A percentile compares a stretch with the other conserved stretches of the same genome.
phyloP scores from a whole-genome alignment of 1,284 basidiomycete species.

The Schizophyllum commune region DNA sequence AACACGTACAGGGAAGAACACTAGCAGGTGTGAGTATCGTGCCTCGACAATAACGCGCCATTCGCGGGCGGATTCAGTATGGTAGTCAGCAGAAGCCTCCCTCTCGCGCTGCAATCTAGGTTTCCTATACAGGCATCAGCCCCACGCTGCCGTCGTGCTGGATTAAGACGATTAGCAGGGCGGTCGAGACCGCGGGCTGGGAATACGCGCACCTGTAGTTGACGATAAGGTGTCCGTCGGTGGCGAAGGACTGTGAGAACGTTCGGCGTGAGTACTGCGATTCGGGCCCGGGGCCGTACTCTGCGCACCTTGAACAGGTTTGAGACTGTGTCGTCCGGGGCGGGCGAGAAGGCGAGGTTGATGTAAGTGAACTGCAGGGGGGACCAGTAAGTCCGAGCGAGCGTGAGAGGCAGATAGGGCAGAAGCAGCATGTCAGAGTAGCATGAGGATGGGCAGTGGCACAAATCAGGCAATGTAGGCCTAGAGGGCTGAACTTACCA shows the following conservation, averaged over 20 bases:
- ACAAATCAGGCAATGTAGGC: neutral
- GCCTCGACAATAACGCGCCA: no score
- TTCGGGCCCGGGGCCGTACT: neutral
- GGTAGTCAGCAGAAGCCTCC: no score
- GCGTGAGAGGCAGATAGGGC: neutral
- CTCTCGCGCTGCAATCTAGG: no score
- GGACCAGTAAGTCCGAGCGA: neutral
- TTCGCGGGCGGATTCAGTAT: no score
- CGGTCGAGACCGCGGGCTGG: neutral
- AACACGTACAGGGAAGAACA: no score
- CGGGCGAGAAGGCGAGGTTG: conserved; percentile 93
- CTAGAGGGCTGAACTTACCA: no score
- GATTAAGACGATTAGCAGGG: conserved; percentile 1
- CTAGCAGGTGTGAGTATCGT: no score
- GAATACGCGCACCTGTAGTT: conserved; percentile 77
- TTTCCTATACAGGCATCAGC: no score
- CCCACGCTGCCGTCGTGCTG: conserved; percentile 70
- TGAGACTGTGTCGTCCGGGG: conserved; percentile 88
- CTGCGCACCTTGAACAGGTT: conserved; percentile 74
- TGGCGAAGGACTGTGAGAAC: conserved; percentile 70
- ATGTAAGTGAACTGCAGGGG: conserved; percentile 87
- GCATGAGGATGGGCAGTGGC: no score
- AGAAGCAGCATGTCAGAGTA: no score
- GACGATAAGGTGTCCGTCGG: conserved; percentile 90
- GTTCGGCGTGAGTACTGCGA: conserved; percentile 5